phyloP scores from a whole-genome alignment of 2,329 filamentous ascomycete species.

The Ophiostoma sp. region DNA sequence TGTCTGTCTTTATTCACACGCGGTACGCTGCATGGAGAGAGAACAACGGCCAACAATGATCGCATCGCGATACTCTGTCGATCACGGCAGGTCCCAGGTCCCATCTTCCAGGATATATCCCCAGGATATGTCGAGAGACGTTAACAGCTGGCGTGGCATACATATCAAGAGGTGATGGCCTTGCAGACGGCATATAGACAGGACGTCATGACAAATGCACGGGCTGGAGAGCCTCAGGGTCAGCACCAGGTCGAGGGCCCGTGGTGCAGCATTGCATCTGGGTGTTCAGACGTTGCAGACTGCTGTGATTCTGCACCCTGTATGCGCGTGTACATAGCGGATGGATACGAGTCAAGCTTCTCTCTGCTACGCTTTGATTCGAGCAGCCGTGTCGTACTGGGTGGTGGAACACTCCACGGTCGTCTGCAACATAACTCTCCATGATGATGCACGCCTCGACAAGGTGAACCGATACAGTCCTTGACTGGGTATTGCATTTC shows the following conservation, averaged over 20 bases:
- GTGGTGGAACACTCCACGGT: too few relatives aligned
- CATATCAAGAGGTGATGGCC: not conserved
- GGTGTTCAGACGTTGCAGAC: not conserved
- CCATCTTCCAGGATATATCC: too few relatives aligned
- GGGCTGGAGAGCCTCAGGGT: not conserved
- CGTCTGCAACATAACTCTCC: too few relatives aligned
- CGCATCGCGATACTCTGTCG: not conserved
- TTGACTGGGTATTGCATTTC: too few relatives aligned
- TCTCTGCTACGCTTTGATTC: too few relatives aligned
- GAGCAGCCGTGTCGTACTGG: too few relatives aligned
- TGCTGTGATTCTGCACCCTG: too few relatives aligned
- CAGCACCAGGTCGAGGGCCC: not conserved
- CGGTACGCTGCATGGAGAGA: not conserved
- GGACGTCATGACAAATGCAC: not conserved
- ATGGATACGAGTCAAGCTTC: not conserved
- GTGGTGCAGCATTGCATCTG: not conserved
- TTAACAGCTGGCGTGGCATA: not conserved
- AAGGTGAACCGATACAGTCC: too few relatives aligned
- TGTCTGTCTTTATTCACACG: not conserved
- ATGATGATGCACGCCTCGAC: too few relatives aligned
- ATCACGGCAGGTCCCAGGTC: not conserved
- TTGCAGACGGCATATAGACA: not conserved
- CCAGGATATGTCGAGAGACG: not conserved
- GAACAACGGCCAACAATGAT: not conserved
- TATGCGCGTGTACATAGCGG: too few relatives aligned